These are phyloP conservation scores for Poteriospumella lacustris DNA, from an alignment of 108 stramenopile species.

Conservation along the genomic window DNA sequence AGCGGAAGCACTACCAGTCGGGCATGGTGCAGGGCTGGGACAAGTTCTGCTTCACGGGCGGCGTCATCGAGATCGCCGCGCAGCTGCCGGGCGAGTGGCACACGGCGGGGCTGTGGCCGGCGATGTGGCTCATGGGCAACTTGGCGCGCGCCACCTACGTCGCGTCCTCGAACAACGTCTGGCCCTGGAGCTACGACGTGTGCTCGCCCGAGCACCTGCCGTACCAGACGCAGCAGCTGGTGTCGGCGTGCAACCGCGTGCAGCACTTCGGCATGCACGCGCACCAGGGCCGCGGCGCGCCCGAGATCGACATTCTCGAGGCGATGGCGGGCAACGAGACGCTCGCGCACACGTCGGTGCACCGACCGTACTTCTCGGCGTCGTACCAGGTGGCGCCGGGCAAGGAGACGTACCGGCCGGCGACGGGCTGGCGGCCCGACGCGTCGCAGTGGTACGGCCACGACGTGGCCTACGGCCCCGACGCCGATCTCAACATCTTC, in stretches of 20 bases:
- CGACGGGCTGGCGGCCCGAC: slow-evolving; percentile 54
- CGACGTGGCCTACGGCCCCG: slow-evolving; percentile 62
- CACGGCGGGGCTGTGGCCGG: slow-evolving; percentile 78
- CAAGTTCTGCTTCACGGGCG: slow-evolving; percentile 82
- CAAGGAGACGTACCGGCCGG: slow-evolving; percentile 70
- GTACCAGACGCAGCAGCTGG: slow-evolving; percentile 63
- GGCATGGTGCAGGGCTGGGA: slow-evolving; percentile 75
- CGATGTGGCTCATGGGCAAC: slow-evolving; percentile 81
- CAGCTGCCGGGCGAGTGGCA: slow-evolving; percentile 68
- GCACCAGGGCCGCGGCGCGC: slow-evolving; percentile 68
- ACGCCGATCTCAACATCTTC: slow-evolving; percentile 85
- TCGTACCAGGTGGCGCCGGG: slow-evolving; percentile 57
- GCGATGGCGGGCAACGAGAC: slow-evolving; percentile 63
- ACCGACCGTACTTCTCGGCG: slow-evolving; percentile 72
- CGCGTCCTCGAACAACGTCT: slow-evolving; percentile 74
- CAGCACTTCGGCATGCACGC: slow-evolving; percentile 70
- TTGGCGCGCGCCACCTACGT: slow-evolving; percentile 80
- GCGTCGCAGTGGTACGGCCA: slow-evolving; percentile 66
- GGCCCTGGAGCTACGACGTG: slow-evolving; percentile 79
- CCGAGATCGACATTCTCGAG: slow-evolving; percentile 82
- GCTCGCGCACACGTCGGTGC: slow-evolving; percentile 64
- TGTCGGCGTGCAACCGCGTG: slow-evolving; percentile 68
- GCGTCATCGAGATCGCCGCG: slow-evolving; percentile 74
- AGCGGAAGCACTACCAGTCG: slow-evolving; percentile 16
- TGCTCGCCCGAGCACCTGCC: slow-evolving; percentile 61